Percentiles rank a stretch among this genome's conserved stretches.
Evolutionary conservation across 441 rosid species (phyloP).

Genomic region (Bruguiera hainesii): DNA sequence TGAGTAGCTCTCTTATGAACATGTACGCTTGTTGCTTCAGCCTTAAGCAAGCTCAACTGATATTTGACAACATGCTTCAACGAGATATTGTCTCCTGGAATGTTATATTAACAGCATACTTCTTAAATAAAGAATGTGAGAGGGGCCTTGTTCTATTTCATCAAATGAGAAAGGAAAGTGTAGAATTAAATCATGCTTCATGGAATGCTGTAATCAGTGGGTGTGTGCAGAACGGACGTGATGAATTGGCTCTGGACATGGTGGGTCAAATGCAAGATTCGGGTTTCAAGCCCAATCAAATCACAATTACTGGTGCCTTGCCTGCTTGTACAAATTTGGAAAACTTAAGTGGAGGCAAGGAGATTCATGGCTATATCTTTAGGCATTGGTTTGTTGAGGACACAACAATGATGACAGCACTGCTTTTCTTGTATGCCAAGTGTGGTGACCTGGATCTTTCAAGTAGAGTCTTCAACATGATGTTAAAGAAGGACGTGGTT

Average conservation of each 20-base stretch:
- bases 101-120: slow-evolving; percentile 26
- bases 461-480: slow-evolving; percentile 41
- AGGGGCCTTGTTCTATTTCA: slow-evolving; percentile 27
- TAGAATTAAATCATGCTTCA: slow-evolving; percentile 15
- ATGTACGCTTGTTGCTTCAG: slow-evolving; percentile 30
- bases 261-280: slow-evolving; percentile 14
- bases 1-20: slow-evolving; percentile 29
- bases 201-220: slow-evolving; percentile 24
- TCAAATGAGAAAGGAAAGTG: slow-evolving; percentile 23
- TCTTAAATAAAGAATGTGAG: slow-evolving; percentile 25
- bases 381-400: slow-evolving; percentile 13
- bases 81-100: slow-evolving; percentile 29
- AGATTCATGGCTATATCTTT: slow-evolving; percentile 16
- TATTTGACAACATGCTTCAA: slow-evolving; percentile 21
- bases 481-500: slow-evolving; percentile 45
- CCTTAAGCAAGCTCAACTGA: slow-evolving; percentile 22
- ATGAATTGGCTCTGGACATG: slow-evolving; percentile 12
- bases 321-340: slow-evolving; percentile 21
- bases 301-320: slow-evolving; percentile 13
- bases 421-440: slow-evolving; percentile 69
- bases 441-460: slow-evolving; percentile 65
- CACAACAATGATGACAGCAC: slow-evolving; percentile 3
- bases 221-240: slow-evolving; percentile 10
- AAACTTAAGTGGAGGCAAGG: slow-evolving; percentile 13
- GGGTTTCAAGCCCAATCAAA: slow-evolving; percentile 16